Conservation (phyloP, 2,329 filamentous ascomycete genomes). For the Beauveria bassiana region DNA sequence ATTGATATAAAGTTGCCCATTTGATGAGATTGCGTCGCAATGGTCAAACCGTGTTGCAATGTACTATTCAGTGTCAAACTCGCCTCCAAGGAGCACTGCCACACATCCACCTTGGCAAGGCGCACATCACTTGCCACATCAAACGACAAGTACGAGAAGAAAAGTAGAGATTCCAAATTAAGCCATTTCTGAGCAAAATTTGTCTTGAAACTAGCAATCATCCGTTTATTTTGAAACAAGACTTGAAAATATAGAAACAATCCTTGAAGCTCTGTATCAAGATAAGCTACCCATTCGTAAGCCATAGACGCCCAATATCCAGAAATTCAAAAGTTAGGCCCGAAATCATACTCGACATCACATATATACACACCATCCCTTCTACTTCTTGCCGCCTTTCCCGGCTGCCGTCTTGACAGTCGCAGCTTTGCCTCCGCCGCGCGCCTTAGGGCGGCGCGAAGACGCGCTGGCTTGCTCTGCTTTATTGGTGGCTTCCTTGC, state of each 20-base stretch:
- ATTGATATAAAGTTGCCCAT: too few relatives aligned
- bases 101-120: neutral
- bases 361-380: neutral
- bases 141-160: neutral
- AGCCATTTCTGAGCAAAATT: neutral
- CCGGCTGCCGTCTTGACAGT: neutral
- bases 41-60: neutral
- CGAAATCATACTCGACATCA: neutral
- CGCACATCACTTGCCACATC: neutral
- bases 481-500: conserved; percentile 1
- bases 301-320: neutral
- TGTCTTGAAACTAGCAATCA: neutral
- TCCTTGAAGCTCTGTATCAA: conserved; percentile 1
- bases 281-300: neutral
- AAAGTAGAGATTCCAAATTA: neutral
- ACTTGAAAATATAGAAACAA: neutral
- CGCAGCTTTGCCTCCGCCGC: neutral
- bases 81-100: neutral
- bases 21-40: neutral
- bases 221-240: neutral
- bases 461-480: neutral
- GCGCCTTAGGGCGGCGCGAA: neutral
- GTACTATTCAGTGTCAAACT: neutral
- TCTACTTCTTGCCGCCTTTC: neutral
- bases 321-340: neutral